Base-by-base conservation (phyloP, 176 grass and related monocot genomes). In the Aegilops bicornis region DNA sequence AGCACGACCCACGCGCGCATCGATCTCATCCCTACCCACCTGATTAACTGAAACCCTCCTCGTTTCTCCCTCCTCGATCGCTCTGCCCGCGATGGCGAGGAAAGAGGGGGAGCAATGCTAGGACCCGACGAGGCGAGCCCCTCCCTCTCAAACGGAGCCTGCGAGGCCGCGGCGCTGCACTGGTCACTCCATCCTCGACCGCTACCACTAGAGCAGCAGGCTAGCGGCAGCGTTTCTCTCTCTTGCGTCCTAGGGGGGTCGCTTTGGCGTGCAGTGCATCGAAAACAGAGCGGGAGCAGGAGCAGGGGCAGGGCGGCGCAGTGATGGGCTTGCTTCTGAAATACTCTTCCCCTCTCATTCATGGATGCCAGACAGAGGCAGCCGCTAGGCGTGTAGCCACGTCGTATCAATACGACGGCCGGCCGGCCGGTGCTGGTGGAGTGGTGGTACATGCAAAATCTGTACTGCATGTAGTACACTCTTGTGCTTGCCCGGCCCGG, bases 311-410 rank as follows among this genome's bases (percentile, higher is more conserved):
- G 69, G 52, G 37, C 82, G 52, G 69, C 54, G 71, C 47, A 79
- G 78, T 36, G 69, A 77, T 66, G 70, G 43, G 84, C 67, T 92
- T 85, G 81, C 96, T 86, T 94, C 89, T 89, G 84, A 89, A 77
- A 42, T 83, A 94, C 93, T 92, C 88, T 67, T 83, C 73, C 87
- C 87, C 35, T 81, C 75, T 79, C 64, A 92, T 91, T 90, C 93
- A 90, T 91, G 73, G 80, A 31, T 81, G 85, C 91, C 86, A 94
- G 84, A 47, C 13, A 22, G 37, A 47, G 58, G 19, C 37, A 40
- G 73, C 35, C 13, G 43, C 13, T 27, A 60, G 39, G 17, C 43
- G 81, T 56, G 67, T 39, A 6, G 35, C 74, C 31, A 24, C 56
- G 56, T 59, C 50, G 56, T 59, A 54, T 54, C 50, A 23, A 62